Evolutionary conservation across 2,329 filamentous ascomycete genomes (phyloP).

Genomic region (Diaporthe humulicola): DNA sequence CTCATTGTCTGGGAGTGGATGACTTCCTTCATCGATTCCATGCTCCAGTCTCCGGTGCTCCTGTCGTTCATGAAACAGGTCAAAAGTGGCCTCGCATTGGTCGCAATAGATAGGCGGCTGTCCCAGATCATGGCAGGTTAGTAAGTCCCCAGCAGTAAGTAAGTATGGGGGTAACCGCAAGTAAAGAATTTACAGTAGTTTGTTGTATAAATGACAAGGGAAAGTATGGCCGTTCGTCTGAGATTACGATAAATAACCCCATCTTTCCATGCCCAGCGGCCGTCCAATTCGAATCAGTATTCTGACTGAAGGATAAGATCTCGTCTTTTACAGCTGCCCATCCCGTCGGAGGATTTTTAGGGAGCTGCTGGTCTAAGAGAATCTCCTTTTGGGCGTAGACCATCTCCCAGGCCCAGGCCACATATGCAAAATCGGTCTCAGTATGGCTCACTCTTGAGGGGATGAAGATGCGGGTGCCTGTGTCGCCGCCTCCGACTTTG

Average conservation of each 20-base stretch:
- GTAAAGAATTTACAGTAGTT: background rate
- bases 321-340: slow-evolving; percentile 16
- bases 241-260: background rate
- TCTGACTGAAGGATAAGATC: slow-evolving; percentile 16
- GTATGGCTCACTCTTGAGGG: slow-evolving; percentile 9
- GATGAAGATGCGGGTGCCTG: slow-evolving; percentile 18
- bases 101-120: slow-evolving; percentile 13
- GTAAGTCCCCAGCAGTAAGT: background rate
- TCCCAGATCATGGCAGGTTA: background rate
- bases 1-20: slow-evolving; percentile 19
- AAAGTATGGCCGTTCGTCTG: background rate
- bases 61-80: slow-evolving; percentile 6
- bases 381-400: slow-evolving; percentile 28
- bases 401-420: slow-evolving; percentile 19
- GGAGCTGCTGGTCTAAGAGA: slow-evolving; percentile 26
- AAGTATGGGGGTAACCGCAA: background rate
- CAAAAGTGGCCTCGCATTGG: slow-evolving; percentile 22
- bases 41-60: slow-evolving; percentile 12
- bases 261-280: background rate
- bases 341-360: background rate
- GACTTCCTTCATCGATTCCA: background rate
- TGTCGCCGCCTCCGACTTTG: slow-evolving; percentile 18
- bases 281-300: background rate
- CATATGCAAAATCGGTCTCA: slow-evolving; percentile 26
- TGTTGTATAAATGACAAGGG: background rate